phyloP scores from a whole-genome alignment of 768 basidiomycete genomes.

The Termitomyces sp. region DNA sequence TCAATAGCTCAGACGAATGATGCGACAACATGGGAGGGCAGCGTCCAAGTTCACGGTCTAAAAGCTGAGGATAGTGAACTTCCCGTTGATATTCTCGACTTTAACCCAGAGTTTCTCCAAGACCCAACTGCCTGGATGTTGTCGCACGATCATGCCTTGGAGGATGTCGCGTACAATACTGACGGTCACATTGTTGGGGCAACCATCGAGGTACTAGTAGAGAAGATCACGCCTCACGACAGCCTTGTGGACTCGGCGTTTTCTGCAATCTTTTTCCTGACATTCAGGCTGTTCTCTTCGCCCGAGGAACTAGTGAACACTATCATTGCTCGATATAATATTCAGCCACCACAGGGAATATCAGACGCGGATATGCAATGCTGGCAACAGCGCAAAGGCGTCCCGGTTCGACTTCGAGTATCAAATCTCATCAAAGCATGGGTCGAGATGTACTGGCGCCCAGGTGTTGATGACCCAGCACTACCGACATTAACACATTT shows the following conservation, averaged over 20 bases:
- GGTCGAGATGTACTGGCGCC: conserved; percentile 88
- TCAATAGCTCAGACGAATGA: conserved; percentile 47
- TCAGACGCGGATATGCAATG: conserved; percentile 55
- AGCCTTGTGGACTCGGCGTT: conserved; percentile 85
- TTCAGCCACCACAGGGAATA: conserved; percentile 55
- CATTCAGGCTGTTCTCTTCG: conserved; percentile 87
- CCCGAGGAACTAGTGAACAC: conserved; percentile 72
- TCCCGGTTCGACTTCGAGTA: conserved; percentile 86
- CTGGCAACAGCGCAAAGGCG: conserved; percentile 86
- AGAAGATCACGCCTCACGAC: conserved; percentile 96
- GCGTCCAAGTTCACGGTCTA: conserved; percentile 27
- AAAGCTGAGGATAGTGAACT: conserved; percentile 49
- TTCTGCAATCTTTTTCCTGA: conserved; percentile 87
- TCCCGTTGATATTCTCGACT: conserved; percentile 41
- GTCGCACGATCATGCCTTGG: conserved; percentile 73
- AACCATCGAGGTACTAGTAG: conserved; percentile 83
- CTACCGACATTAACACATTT: conserved; percentile 54
- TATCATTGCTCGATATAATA: conserved; percentile 78
- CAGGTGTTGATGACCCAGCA: conserved; percentile 64
- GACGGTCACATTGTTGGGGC: conserved; percentile 91
- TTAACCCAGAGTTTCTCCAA: conserved; percentile 29
- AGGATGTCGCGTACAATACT: conserved; percentile 86
- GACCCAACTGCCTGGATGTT: conserved; percentile 50
- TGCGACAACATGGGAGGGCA: conserved; percentile 56
- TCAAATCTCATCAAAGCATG: conserved; percentile 92